Evolutionary conservation across 768 basidiomycete genomes (phyloP), one percentile per base, ranked within the genome.

Genomic region (Mycena sanguinolenta): DNA sequence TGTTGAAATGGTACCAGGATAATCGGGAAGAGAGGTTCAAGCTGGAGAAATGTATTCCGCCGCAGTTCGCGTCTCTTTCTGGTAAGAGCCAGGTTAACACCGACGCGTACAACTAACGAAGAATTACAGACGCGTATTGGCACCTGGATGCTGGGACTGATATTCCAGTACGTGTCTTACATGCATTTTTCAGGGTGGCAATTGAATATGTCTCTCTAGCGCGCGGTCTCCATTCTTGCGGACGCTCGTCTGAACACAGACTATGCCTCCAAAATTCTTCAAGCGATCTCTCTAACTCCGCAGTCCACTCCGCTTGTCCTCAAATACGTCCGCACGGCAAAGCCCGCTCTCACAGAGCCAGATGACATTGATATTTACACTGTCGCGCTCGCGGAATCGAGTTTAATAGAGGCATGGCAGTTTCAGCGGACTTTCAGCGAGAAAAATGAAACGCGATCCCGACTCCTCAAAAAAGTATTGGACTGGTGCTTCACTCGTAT

Each of bases 1-100:
- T 96, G 70, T 84, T 96, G 67, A 94, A 93, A 77, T 94, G 91
- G 91, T 89, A 92, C 68, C 84, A 87, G 74, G 92, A 94, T 76
- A 86, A 87, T 7, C 80, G 85, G 77, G 82, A 92, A 84, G 76
- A 84, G 70, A 74, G 79, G 69, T 83, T 93, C 83, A 80, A 82
- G 76, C 62, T 83, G 78, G 78, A 88, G 78, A 81, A 86, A 32
- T 89, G 86, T 74, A 91, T 96, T 69, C 90, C 92, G 5, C 91
- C 93, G 3, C 94, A 95, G 74, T 95, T 95, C 75, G 84, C 86
- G 9, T 82, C 86, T 5, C 85, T 95, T 55, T 88, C 92, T n/a
- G 55, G 55, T 57, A 16, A 6, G 34, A 34, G 10, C 4, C 32
- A 34, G 10, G 10, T 10, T 5, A 34, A 10, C 32, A 4, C 32